Conservation (phyloP, 2,329 filamentous ascomycete genomes). For the Pestalotiopsis sp. region DNA sequence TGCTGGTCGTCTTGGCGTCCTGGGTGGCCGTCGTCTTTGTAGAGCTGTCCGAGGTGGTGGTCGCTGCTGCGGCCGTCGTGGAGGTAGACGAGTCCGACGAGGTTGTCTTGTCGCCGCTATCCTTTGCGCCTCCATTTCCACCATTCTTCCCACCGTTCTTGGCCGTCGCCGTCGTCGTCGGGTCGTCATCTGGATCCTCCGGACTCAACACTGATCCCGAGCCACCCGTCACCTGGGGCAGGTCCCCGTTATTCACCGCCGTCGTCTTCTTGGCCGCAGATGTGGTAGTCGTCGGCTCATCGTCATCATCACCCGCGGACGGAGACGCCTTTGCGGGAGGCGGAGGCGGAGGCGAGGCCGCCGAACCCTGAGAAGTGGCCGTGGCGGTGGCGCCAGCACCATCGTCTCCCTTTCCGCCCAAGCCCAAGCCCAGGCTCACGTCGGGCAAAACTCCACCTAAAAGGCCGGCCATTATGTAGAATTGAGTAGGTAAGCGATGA, state of each 20-base stretch:
- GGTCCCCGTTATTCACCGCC: not conserved
- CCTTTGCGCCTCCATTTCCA: not conserved
- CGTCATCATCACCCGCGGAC: not conserved
- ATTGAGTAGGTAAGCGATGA: not conserved
- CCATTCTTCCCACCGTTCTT: not conserved
- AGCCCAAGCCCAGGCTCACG: constrained; percentile 11
- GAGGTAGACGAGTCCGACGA: constrained; percentile 1
- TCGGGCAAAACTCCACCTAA: constrained; percentile 14
- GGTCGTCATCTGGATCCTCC: constrained; percentile 7
- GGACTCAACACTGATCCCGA: constrained; percentile 12
- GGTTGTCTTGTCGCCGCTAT: constrained; percentile 1
- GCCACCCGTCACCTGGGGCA: constrained; percentile 3
- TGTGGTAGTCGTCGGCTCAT: not conserved
- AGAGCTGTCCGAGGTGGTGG: not conserved
- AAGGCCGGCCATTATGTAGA: constrained; percentile 17
- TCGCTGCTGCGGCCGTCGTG: not conserved
- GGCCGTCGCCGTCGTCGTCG: not conserved
- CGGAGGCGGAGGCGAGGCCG: not conserved
- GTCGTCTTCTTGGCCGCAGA: not conserved
- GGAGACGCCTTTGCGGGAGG: not conserved
- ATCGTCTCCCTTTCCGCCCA: constrained; percentile 13
- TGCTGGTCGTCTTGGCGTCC: not conserved
- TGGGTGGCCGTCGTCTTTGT: not conserved
- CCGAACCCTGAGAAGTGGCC: not conserved
- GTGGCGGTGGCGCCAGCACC: constrained; percentile 1